These are phyloP conservation scores for Globisporangium okanoganense DNA, from an alignment of 352 stramenopile genomes.

Conservation along the genomic window DNA sequence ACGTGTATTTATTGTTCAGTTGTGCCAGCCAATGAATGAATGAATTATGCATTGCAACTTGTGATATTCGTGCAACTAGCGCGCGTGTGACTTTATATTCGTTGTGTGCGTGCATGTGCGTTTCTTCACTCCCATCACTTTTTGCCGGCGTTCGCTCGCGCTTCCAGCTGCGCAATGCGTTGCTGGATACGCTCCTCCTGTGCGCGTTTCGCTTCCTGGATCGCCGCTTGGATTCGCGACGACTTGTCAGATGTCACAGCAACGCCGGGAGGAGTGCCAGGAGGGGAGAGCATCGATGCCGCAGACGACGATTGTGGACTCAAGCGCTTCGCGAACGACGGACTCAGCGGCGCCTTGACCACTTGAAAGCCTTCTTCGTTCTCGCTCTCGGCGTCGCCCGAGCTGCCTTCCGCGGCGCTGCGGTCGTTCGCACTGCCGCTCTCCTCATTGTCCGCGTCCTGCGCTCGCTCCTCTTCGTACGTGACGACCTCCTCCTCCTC, in stretches of 20 bases:
- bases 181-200: constrained; percentile 56
- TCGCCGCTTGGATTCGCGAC: constrained; percentile 48
- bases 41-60: neutral
- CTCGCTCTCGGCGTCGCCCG: constrained; percentile 19
- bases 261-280: constrained; percentile 26
- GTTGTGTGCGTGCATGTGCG: neutral
- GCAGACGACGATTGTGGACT: constrained; percentile 13
- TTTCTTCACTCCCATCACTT: neutral
- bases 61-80: neutral
- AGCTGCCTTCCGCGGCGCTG: constrained; percentile 14
- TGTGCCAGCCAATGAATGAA: neutral
- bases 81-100: constrained; percentile 1
- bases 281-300: constrained; percentile 14
- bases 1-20: neutral
- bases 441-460: constrained; percentile 28
- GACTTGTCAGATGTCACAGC: constrained; percentile 35
- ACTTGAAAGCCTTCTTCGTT: constrained; percentile 42
- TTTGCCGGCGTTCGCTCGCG: constrained; percentile 8
- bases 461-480: constrained; percentile 24
- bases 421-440: constrained; percentile 15
- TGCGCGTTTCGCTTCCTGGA: constrained; percentile 37
- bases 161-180: constrained; percentile 55
- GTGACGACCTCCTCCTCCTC: constrained; percentile 36
- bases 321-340: constrained; percentile 9
- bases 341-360: constrained; percentile 24